These are phyloP conservation scores for Trichophyton schoenleinii DNA, from an alignment of 2,329 filamentous ascomycete species.

Conservation along the genomic window DNA sequence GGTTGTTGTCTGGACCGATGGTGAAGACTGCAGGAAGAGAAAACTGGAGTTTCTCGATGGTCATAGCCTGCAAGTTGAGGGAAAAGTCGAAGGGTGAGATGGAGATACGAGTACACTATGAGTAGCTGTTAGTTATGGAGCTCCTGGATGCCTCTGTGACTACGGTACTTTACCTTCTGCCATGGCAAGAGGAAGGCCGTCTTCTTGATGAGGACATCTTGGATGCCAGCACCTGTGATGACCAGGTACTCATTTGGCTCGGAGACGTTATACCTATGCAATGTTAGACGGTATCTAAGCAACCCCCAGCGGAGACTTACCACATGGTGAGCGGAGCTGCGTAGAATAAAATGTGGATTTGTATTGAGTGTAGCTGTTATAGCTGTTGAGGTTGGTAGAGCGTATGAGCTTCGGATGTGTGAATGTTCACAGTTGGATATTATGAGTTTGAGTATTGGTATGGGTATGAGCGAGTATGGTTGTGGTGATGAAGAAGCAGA, in stretches of 20 bases:
- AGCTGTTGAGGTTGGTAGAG: neutral
- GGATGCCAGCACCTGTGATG: conserved; percentile 66
- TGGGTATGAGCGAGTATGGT: neutral
- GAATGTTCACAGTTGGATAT: too few relatives aligned
- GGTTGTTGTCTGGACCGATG: conserved; percentile 64
- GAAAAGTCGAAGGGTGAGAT: conserved; percentile 56
- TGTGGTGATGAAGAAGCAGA: neutral
- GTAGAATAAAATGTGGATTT: neutral
- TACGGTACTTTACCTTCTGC: conserved; percentile 39
- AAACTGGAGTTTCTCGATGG: conserved; percentile 75
- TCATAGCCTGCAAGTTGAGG: conserved; percentile 78
- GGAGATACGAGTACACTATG: conserved; percentile 26
- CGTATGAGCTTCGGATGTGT: neutral
- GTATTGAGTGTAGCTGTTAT: neutral
- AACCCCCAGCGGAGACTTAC: neutral
- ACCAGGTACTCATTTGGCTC: conserved; percentile 75
- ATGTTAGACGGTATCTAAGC: neutral
- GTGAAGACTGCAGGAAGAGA: conserved; percentile 74
- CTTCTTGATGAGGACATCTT: conserved; percentile 65
- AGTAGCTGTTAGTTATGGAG: neutral
- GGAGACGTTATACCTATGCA: conserved; percentile 54
- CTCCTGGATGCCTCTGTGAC: neutral
- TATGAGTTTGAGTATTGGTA: neutral
- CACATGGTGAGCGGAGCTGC: neutral
- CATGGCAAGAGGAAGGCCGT: conserved; percentile 60